phyloP scores from a whole-genome alignment of 305 asterid species.

The Rubia balearica region DNA sequence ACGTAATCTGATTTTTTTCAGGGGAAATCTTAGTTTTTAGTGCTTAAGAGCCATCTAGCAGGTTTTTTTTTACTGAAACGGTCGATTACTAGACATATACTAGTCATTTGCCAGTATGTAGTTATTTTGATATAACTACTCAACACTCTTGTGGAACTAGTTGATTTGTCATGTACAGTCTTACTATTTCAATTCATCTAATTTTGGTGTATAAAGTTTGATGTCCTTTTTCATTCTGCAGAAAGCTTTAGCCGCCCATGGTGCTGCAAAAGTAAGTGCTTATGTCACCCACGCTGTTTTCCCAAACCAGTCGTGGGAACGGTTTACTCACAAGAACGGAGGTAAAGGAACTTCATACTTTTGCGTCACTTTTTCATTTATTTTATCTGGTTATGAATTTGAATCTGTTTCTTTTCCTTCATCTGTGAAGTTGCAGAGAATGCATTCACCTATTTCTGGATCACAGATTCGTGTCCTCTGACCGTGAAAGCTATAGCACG shows the following conservation, averaged over 20 bases:
- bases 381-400: background rate
- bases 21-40: background rate
- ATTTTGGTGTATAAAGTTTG: background rate
- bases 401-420: background rate
- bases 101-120: background rate
- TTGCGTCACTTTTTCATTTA: background rate
- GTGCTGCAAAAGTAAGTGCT: constrained; percentile 95
- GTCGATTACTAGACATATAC: background rate
- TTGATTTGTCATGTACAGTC: background rate
- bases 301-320: constrained; percentile 85
- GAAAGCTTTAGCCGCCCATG: constrained; percentile 95
- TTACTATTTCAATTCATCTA: background rate
- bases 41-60: no score
- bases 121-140: background rate
- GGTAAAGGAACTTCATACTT: constrained; percentile 32
- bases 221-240: constrained; percentile 23
- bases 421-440: constrained; percentile 29
- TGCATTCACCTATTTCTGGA: constrained; percentile 85
- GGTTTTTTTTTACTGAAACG: background rate
- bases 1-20: background rate
- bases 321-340: constrained; percentile 60
- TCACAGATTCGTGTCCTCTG: constrained; percentile 80
- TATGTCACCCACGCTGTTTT: constrained; percentile 93
- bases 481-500: constrained; percentile 62
- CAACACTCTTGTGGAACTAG: no score